These are phyloP conservation scores for Pichia sp. DNA, from an alignment of 1,139 yeast genomes.

Conservation along the genomic window DNA sequence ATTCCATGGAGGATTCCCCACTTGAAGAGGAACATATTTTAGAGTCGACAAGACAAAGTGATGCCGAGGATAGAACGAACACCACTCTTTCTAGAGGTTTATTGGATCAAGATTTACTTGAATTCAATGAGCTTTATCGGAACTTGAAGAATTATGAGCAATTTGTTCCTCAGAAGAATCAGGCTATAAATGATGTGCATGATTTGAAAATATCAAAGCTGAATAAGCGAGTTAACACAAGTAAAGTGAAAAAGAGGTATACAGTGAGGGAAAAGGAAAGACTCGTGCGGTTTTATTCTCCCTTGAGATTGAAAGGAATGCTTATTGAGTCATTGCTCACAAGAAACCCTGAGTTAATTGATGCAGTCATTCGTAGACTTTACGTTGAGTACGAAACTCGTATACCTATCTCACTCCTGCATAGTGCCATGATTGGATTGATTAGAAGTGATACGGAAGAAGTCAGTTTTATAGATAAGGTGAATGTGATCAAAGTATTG, in stretches of 20 bases:
- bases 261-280: slow-evolving; percentile 17
- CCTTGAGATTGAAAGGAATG: slow-evolving; percentile 21
- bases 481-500: slow-evolving; percentile 21
- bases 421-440: slow-evolving; percentile 25
- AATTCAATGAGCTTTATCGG: slow-evolving; percentile 19
- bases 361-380: slow-evolving; percentile 17
- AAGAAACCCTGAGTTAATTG: slow-evolving; percentile 18
- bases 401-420: slow-evolving; percentile 25
- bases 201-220: neutral
- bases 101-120: slow-evolving; percentile 13
- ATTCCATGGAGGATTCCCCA: slow-evolving; percentile 10
- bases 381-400: slow-evolving; percentile 23
- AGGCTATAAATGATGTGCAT: neutral
- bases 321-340: slow-evolving; percentile 20
- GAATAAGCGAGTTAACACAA: neutral
- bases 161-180: neutral
- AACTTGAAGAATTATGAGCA: slow-evolving; percentile 13
- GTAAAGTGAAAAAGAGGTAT: slow-evolving; percentile 12
- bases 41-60: neutral
- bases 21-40: neutral
- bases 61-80: neutral
- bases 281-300: slow-evolving; percentile 16
- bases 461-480: slow-evolving; percentile 20
- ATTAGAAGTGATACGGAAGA: slow-evolving; percentile 14
- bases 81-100: neutral